These are phyloP conservation scores for Tolypocladium ophioglossoides DNA, from an alignment of 2,329 filamentous ascomycete species.

Conservation along the genomic window DNA sequence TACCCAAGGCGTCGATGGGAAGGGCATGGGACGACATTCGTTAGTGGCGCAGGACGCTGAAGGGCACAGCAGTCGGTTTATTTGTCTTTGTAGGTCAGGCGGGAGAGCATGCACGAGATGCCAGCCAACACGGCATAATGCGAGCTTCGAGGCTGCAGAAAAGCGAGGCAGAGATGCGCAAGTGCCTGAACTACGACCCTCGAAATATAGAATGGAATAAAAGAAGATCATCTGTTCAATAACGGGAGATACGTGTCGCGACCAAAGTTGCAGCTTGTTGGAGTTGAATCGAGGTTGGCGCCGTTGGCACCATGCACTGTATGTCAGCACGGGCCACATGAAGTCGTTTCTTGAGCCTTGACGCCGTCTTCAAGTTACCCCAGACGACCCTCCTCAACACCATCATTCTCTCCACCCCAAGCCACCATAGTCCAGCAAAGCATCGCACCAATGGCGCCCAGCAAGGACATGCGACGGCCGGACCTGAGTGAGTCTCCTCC, in stretches of 20 bases:
- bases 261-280: neutral
- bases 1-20: no score
- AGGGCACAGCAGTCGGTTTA: neutral
- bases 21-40: neutral
- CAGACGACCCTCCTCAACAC: neutral
- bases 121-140: no score
- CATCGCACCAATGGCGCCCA: constrained; percentile 24
- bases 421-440: neutral
- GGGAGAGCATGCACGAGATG: no score
- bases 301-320: neutral
- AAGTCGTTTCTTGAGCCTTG: neutral
- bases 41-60: neutral
- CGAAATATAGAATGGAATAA: neutral
- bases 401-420: neutral
- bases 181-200: no score
- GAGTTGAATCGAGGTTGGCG: neutral
- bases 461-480: constrained; percentile 32
- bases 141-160: no score
- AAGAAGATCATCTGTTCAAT: neutral
- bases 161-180: no score
- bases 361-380: neutral
- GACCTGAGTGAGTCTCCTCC: constrained; percentile 28
- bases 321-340: neutral
- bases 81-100: no score
- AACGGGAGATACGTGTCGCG: neutral